These are phyloP conservation scores for Penicillium cataractarum DNA, from an alignment of 495 filamentous ascomycete genomes.

Conservation along the genomic window DNA sequence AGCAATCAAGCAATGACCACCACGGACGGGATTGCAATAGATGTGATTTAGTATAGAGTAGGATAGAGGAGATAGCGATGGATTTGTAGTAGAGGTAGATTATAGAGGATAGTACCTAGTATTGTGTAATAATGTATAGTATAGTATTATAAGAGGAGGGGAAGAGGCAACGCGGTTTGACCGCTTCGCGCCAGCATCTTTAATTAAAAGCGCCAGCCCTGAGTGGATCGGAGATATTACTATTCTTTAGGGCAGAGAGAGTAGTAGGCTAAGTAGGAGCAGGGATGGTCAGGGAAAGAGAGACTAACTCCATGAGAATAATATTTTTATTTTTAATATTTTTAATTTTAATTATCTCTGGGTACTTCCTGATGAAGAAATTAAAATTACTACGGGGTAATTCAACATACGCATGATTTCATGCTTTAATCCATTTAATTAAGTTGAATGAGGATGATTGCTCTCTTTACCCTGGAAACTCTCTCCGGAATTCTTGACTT, in stretches of 20 bases:
- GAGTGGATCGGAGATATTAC: constrained; percentile 24
- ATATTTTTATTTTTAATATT: constrained; percentile 6
- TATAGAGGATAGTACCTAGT: neutral
- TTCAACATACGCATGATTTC: neutral
- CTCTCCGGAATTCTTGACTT: too few species aligned
- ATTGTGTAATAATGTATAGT: neutral
- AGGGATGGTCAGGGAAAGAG: neutral
- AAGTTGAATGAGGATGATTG: neutral
- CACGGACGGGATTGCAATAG: neutral
- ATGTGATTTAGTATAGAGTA: neutral
- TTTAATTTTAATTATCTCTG: constrained; percentile 8
- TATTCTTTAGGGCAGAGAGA: neutral
- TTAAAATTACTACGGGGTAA: constrained; percentile 3
- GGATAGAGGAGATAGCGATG: neutral
- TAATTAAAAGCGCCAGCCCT: constrained; percentile 21
- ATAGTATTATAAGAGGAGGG: neutral
- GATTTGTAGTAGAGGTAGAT: too few species aligned
- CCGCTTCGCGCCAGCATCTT: constrained; percentile 19
- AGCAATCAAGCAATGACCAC: constrained; percentile 5
- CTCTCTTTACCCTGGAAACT: neutral
- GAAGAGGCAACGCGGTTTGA: constrained; percentile 6
- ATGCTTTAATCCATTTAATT: neutral
- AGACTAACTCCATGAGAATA: neutral
- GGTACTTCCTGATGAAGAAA: neutral
- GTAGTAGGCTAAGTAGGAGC: neutral